These are phyloP conservation scores for Sporopachydermia quercuum DNA, from an alignment of 805 yeast genomes.

Conservation along the genomic window DNA sequence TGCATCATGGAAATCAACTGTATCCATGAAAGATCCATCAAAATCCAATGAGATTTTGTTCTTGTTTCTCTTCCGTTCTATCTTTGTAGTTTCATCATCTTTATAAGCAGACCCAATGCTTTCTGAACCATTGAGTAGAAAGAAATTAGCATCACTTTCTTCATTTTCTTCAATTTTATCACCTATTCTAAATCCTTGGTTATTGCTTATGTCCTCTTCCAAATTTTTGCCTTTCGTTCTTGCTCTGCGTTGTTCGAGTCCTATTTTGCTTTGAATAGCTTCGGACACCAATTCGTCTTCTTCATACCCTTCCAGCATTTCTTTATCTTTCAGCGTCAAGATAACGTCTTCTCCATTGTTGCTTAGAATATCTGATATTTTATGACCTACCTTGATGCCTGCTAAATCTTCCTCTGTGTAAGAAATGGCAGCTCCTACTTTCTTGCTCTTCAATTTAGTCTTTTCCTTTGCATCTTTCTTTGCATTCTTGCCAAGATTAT, in stretches of 20 bases:
- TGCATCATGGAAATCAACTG: constrained; percentile 14
- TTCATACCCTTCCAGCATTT: constrained; percentile 18
- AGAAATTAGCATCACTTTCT: constrained; percentile 16
- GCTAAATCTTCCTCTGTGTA: constrained; percentile 18
- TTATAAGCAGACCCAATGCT: constrained; percentile 16
- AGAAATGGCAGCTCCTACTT: constrained; percentile 6
- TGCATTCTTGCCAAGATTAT: constrained; percentile 17
- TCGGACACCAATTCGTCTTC: constrained; percentile 27
- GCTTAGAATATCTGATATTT: constrained; percentile 22
- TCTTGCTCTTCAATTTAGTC: constrained; percentile 3
- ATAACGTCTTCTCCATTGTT: constrained; percentile 29
- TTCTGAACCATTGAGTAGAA: constrained; percentile 19
- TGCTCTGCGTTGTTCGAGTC: constrained; percentile 11
- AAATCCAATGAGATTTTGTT: constrained; percentile 7
- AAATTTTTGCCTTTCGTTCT: constrained; percentile 4
- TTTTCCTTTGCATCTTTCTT: constrained; percentile 6
- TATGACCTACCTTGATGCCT: constrained; percentile 31
- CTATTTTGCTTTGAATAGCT: constrained; percentile 20
- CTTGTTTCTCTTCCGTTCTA: constrained; percentile 12
- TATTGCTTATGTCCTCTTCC: constrained; percentile 6
- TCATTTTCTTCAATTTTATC: constrained; percentile 17
- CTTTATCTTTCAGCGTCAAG: constrained; percentile 41
- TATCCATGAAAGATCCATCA: constrained; percentile 6
- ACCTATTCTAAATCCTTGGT: constrained; percentile 17
- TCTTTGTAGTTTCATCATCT: constrained; percentile 11